Evolutionary conservation across 352 stramenopile species (phyloP).

Genomic region (Phytopythium oedochilum): DNA sequence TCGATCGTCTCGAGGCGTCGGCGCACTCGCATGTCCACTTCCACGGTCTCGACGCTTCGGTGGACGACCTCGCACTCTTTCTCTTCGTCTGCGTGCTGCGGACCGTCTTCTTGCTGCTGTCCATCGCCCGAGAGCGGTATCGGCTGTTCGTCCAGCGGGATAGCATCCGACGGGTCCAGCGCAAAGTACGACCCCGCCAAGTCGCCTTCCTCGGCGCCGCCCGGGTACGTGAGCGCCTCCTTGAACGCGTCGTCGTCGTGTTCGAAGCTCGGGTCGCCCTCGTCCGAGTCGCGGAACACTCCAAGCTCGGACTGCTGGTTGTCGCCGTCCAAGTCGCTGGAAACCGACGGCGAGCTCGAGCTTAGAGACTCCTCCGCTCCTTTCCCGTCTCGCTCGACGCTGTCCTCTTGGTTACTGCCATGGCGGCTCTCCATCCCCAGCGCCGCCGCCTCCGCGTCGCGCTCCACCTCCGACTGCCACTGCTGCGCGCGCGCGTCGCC

Average conservation of each 20-base stretch:
- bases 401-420: background rate
- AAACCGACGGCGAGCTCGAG: background rate
- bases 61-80: background rate
- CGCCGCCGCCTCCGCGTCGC: background rate
- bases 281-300: background rate
- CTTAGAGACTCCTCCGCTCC: background rate
- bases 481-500: background rate
- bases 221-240: background rate
- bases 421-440: too few species aligned
- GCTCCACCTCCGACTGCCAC: background rate
- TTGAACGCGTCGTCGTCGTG: background rate
- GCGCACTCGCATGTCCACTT: background rate
- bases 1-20: background rate
- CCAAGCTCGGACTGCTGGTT: background rate
- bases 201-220: background rate
- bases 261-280: background rate
- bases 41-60: background rate
- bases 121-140: background rate
- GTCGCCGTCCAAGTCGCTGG: background rate
- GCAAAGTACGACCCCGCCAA: background rate
- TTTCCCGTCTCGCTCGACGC: background rate
- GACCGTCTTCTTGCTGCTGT: background rate
- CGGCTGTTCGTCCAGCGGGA: background rate
- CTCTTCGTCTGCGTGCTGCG: background rate
- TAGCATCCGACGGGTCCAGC: background rate